Evolutionary conservation across 331 rosid species (phyloP).

Genomic region (Malus hybrid): DNA sequence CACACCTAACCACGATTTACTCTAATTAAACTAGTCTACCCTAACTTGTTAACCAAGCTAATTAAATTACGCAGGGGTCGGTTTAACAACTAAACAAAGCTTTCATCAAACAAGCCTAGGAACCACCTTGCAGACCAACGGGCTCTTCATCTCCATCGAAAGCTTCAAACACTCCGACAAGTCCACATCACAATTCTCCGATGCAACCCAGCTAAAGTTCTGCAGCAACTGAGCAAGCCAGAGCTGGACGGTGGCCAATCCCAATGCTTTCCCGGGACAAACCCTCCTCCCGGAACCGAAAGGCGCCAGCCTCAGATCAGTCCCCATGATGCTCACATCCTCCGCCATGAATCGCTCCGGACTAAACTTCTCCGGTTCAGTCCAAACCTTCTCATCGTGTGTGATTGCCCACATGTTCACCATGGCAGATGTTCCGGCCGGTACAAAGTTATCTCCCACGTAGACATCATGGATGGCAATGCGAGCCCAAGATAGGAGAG

Average conservation of each 20-base stretch:
- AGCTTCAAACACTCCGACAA: constrained; percentile 52
- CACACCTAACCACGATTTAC: background rate
- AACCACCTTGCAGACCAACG: constrained; percentile 49
- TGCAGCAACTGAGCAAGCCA: constrained; percentile 69
- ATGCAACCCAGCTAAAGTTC: constrained; percentile 31
- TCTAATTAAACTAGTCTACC: background rate
- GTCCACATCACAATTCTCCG: constrained; percentile 20
- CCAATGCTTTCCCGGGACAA: constrained; percentile 71
- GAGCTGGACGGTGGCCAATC: constrained; percentile 49
- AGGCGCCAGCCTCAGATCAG: constrained; percentile 62
- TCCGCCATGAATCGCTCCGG: constrained; percentile 51
- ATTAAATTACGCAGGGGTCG: too few relatives aligned
- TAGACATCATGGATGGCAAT: constrained; percentile 38
- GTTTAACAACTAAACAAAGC: background rate
- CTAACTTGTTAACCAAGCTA: background rate
- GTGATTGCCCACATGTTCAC: constrained; percentile 90
- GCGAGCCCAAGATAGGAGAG: constrained; percentile 78
- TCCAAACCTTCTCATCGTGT: constrained; percentile 41
- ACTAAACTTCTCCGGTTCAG: constrained; percentile 30
- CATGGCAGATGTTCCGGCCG: constrained; percentile 63
- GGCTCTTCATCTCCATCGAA: constrained; percentile 64
- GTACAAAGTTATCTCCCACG: constrained; percentile 28
- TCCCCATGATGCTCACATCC: constrained; percentile 41
- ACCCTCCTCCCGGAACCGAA: constrained; percentile 74
- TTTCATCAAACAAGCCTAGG: constrained; percentile 24